phyloP scores from a whole-genome alignment of 140 eudicot species.

The Cichorium intybus region DNA sequence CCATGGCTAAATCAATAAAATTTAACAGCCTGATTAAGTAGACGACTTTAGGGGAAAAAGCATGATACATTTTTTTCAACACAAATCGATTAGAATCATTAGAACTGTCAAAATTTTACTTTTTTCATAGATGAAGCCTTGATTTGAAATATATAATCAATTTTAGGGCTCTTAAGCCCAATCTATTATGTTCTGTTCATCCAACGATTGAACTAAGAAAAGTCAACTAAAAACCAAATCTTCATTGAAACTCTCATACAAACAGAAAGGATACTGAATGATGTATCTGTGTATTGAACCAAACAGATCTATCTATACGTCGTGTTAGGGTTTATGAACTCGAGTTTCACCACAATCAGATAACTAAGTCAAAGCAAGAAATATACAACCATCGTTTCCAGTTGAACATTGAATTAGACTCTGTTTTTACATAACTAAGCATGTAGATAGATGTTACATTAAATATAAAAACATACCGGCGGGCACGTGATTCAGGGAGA shows the following conservation, averaged over 20 bases:
- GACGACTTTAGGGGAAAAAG: too few species aligned
- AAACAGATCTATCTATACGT: constrained; percentile 7
- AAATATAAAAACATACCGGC: constrained; percentile 52
- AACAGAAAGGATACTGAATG: background rate
- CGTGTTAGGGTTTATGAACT: constrained; percentile 15
- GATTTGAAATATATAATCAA: too few species aligned
- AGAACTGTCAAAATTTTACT: too few species aligned
- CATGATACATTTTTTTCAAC: too few species aligned
- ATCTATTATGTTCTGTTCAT: background rate
- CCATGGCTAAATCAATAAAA: too few species aligned
- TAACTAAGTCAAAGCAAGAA: background rate
- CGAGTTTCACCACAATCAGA: background rate
- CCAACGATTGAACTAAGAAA: background rate
- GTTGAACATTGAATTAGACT: background rate
- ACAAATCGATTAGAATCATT: too few species aligned
- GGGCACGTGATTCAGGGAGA: constrained; percentile 81
- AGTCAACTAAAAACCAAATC: background rate
- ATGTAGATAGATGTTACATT: background rate
- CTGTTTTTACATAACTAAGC: background rate
- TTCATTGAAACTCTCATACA: background rate
- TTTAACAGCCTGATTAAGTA: too few species aligned
- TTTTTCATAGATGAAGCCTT: too few species aligned
- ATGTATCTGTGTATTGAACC: background rate
- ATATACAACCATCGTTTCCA: background rate
- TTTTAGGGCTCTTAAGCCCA: background rate